Evolutionary conservation across 148 eudicot genomes (phyloP), one percentile per base, ranked within the genome.

Genomic region (Bassia scoparia): DNA sequence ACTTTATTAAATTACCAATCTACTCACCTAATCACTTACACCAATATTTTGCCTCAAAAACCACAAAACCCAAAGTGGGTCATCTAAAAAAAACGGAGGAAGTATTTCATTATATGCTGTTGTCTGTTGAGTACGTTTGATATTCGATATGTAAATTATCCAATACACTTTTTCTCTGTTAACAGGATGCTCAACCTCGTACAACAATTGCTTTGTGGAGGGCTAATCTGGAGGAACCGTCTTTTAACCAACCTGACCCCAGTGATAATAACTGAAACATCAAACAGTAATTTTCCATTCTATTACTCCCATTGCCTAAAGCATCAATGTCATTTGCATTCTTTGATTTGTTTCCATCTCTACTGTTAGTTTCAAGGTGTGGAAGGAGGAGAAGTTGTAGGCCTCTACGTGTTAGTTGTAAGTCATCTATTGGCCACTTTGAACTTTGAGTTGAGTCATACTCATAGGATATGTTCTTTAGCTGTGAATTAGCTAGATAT

Each of bases 141-240:
- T 26, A 20, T 59, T 43, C 61, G 53, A 8, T 31, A 13, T 66
- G 66, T 20, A 26, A 74, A 30, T 38, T 34, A 31, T 61, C 33
- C 44, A 3, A 15, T 44, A 38, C 46, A 21, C 26, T 29, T 54
- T 60, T 30, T 75, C 30, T 70, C 53, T 30, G 53, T 62, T 30
- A 71, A 46, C 74, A 96, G 99, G 97, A 92, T 80, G 90, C 94
- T 69, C 84, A 86, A 73, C 99, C 99, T 72, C 92, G 96, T 59
- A 76, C 87, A 41, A 76, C 80, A 48, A 68, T 96, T 71, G 85
- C 93, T 62, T 73, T 96, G 70, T 96, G 97, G 97, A 92, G 86
- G 84, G 96, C 99, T 79, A 84, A 75, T 71, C 69, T 96, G 89
- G 97, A 88, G 68, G 96, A 96, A 71, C 94, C 94, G 16, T 81